These are phyloP conservation scores for Berberis vulgaris DNA, from an alignment of 164 flowering plant species.

Conservation along the genomic window DNA sequence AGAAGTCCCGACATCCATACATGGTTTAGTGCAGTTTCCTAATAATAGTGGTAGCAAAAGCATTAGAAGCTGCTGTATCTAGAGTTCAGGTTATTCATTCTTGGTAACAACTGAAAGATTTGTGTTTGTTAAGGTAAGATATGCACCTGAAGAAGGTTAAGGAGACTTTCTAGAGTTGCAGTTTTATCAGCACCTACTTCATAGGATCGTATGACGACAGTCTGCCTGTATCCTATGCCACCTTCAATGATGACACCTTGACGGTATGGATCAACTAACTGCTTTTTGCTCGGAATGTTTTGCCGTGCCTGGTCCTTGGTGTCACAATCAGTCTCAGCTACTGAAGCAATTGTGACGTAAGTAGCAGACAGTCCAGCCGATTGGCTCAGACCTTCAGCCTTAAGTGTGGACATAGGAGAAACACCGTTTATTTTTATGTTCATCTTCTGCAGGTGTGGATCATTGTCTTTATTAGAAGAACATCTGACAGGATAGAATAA, in stretches of 20 bases:
- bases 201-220: conserved; percentile 51
- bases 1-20: conserved; percentile 51
- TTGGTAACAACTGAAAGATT: no score
- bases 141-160: conserved; percentile 56
- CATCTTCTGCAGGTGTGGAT: conserved; percentile 21
- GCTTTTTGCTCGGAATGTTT: conserved; percentile 47
- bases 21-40: conserved; percentile 63
- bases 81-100: no score
- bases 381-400: conserved; percentile 17
- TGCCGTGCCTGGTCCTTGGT: conserved; percentile 21
- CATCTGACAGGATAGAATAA: conserved; percentile 7
- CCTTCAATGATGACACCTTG: conserved; percentile 49
- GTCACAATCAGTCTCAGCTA: conserved; percentile 10
- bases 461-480: conserved; percentile 18
- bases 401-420: conserved; percentile 1
- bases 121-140: background rate
- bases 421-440: conserved; percentile 24
- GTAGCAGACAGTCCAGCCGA: conserved; percentile 15
- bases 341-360: conserved; percentile 4
- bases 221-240: conserved; percentile 55
- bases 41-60: background rate
- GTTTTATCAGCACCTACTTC: conserved; percentile 74
- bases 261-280: conserved; percentile 33
- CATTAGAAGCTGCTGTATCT: background rate
- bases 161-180: conserved; percentile 52